Evolutionary conservation across 371 early-diverging fungal species (phyloP).

Genomic region (Fennellomyces sp.): DNA sequence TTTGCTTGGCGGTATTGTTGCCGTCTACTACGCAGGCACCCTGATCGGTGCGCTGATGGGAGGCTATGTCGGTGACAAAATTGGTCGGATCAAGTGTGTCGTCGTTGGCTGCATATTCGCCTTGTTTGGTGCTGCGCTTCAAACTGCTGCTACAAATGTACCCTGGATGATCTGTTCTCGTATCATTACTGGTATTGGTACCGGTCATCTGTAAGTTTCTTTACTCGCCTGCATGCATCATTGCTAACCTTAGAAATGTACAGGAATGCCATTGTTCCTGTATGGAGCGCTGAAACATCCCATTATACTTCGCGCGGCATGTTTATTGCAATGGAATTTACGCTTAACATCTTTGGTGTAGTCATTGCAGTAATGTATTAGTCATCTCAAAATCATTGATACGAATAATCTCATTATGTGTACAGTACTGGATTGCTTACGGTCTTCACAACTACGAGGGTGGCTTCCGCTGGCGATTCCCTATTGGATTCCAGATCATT

Average conservation of each 20-base stretch:
- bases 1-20: conserved; percentile 42
- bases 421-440: conserved; percentile 37
- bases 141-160: conserved; percentile 39
- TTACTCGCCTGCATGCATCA: background rate
- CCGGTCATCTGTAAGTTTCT: conserved; percentile 41
- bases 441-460: conserved; percentile 34
- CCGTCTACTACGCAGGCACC: conserved; percentile 39
- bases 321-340: conserved; percentile 44
- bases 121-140: conserved; percentile 42
- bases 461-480: conserved; percentile 41
- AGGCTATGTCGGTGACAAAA: conserved; percentile 42
- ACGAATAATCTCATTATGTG: background rate
- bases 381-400: background rate
- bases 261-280: conserved; percentile 47
- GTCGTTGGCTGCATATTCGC: conserved; percentile 36
- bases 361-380: conserved; percentile 29
- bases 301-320: conserved; percentile 41
- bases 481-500: conserved; percentile 40
- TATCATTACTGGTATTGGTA: conserved; percentile 48
- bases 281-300: conserved; percentile 47
- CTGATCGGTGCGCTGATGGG: conserved; percentile 47
- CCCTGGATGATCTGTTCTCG: conserved; percentile 50
- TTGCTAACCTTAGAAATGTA: background rate
- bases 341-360: conserved; percentile 46
- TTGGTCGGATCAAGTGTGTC: conserved; percentile 44